Evolutionary conservation across 805 yeast species (phyloP), one percentile per base, ranked within the genome.

Genomic region (Yamadazyma endophytica): DNA sequence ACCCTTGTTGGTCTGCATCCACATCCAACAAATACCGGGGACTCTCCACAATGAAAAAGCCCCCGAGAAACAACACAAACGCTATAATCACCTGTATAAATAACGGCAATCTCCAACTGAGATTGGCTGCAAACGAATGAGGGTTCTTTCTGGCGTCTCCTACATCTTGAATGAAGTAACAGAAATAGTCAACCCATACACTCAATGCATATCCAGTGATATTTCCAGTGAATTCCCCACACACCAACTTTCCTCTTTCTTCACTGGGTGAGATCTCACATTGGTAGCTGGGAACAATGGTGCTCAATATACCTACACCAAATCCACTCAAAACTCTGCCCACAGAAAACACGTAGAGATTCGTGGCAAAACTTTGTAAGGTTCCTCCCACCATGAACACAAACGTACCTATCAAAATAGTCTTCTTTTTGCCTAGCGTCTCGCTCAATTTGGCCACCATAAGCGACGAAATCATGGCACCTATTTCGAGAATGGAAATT

Each of bases 1-100:
- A 70, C 4, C 78, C 79, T 37, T 70, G 68, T 31, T 68, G 73
- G 39, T 80, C 86, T 42, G 70, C 74, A 50, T 87, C 95, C 39
- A 82, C 81, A 52, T 84, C 89, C 21, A 89, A 61, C 31, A 89
- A 64, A 95, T 96, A 88, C 43, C 96, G 69, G 4, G 97, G 97
- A 29, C 89, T 79, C 49, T 88, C 97, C 4, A 85, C 88, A 22
- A 89, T 77, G 36, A 82, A 66, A 32, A 79, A 75, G 1, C 95
- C 81, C 3, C 97, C 97, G 3, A 75, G 42, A 17, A 78, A 77
- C 17, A 88, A 61, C 4, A 81, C 59, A 2, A 71, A 37, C 0
- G 95, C 95, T 50, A 89, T 78, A 3, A 80, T 49, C 31, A 84
- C 82, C 54, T 87, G 96, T 29, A 84, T 61, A 33, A 80, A 73